Evolutionary conservation across 129 eudicot species (phyloP).

Genomic region (Chrysanthemum seticuspe): DNA sequence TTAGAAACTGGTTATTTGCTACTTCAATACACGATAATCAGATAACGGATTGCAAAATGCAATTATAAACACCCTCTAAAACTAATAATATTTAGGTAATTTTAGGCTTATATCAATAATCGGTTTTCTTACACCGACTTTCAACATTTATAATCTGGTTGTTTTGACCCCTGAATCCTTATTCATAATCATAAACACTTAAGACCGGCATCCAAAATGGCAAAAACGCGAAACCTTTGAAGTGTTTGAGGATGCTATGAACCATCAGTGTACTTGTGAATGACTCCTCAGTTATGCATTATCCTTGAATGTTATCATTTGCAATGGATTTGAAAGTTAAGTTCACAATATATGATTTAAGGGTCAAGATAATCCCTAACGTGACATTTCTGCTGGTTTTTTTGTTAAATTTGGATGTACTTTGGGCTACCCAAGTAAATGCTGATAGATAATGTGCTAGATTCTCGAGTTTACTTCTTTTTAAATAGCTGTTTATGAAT

Average conservation of each 20-base stretch:
- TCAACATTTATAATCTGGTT: background rate
- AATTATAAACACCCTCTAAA: too few species aligned
- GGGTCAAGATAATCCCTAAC: too few species aligned
- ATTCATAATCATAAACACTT: background rate
- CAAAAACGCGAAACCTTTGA: background rate
- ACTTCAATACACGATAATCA: too few species aligned
- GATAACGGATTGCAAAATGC: too few species aligned
- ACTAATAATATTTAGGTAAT: background rate
- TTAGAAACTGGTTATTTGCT: background rate
- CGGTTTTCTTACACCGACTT: background rate
- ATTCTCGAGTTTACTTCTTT: background rate
- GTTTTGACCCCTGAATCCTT: background rate
- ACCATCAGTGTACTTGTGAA: background rate
- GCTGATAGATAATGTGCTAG: background rate
- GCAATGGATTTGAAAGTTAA: too few species aligned
- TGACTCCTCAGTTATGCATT: too few species aligned
- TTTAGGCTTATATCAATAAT: background rate
- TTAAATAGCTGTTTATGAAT: background rate
- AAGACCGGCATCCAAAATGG: background rate
- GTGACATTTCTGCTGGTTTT: too few species aligned
- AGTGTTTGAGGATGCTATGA: conserved; percentile 8
- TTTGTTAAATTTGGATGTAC: too few species aligned
- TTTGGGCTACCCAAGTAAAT: too few species aligned
- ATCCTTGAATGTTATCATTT: too few species aligned
- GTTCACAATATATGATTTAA: too few species aligned